These are phyloP conservation scores for Hydrangea macrophylla DNA, from an alignment of 148 eudicot genomes.

Conservation along the genomic window DNA sequence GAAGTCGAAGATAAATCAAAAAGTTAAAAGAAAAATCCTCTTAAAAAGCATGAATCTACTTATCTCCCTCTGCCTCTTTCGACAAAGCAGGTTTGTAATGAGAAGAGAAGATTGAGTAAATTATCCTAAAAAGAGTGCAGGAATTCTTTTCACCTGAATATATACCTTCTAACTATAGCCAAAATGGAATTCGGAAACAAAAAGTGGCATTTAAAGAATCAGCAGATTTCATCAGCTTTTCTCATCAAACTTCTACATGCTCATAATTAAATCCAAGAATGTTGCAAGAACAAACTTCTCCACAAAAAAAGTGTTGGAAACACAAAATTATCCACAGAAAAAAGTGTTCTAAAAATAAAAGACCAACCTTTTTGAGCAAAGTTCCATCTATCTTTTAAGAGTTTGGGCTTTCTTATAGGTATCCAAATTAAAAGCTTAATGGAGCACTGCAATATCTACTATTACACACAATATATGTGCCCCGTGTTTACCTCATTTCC, in stretches of 20 bases:
- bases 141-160: not conserved
- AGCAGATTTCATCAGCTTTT: not conserved
- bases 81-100: constrained; percentile 2
- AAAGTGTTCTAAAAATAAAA: too few species aligned
- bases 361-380: not conserved
- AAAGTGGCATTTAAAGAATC: not conserved
- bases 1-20: constrained; percentile 8
- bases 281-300: not conserved
- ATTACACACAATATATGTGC: not conserved
- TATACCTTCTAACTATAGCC: not conserved
- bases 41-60: not conserved
- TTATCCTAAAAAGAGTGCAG: not conserved
- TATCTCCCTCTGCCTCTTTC: not conserved
- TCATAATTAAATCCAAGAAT: not conserved
- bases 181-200: not conserved
- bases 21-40: not conserved
- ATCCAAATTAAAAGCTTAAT: constrained; percentile 4
- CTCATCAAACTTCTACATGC: not conserved
- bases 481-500: constrained; percentile 80
- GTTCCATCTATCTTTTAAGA: constrained; percentile 3
- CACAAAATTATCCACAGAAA: too few species aligned
- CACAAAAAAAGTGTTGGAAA: too few species aligned
- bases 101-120: not conserved
- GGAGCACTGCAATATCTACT: not conserved
- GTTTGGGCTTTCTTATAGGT: not conserved